A percentile compares a stretch with the other conserved stretches of the same genome.
phyloP scores from a whole-genome alignment of 441 rosid species.

The Erodium texanum region DNA sequence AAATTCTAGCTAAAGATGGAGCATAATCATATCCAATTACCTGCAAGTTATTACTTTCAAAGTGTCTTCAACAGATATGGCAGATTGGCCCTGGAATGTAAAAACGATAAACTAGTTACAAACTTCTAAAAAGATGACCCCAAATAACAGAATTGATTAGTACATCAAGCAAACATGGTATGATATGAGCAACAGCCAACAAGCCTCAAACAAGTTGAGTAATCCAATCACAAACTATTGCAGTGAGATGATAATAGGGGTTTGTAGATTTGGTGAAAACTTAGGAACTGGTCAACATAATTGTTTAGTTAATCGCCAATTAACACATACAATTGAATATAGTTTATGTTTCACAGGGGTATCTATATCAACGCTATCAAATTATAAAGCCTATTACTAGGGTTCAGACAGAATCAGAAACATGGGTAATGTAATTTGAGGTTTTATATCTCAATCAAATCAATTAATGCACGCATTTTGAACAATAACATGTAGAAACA shows the following conservation, averaged over 20 bases:
- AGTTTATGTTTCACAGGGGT: background rate
- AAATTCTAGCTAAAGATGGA: background rate
- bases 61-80: conserved; percentile 73
- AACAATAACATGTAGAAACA: background rate
- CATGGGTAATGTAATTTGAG: background rate
- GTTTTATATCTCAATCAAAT: background rate
- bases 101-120: background rate
- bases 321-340: background rate
- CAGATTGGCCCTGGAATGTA: conserved; percentile 53
- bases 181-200: background rate
- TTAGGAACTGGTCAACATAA: background rate
- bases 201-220: background rate
- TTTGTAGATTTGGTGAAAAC: background rate
- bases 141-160: background rate
- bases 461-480: background rate
- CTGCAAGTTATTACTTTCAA: conserved; percentile 81
- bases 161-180: background rate
- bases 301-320: background rate
- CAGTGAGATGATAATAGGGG: background rate
- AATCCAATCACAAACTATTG: background rate
- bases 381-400: background rate
- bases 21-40: conserved; percentile 24
- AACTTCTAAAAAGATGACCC: background rate
- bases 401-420: background rate
- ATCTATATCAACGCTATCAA: background rate